Base-by-base conservation (phyloP, 257 asterid genomes). In the Penstemon eatonii region DNA sequence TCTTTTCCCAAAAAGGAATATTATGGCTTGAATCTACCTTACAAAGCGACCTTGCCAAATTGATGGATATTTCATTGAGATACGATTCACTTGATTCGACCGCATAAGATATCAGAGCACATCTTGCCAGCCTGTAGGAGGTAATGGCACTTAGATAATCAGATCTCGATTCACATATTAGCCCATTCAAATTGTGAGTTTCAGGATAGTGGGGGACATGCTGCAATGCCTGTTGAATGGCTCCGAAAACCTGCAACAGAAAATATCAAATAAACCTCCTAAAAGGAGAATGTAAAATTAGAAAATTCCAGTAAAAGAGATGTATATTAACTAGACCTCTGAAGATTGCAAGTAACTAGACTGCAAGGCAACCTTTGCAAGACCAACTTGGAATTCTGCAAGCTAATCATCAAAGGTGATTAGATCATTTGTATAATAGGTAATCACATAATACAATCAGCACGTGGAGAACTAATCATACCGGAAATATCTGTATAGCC, bases 361-460 rank as follows among this genome's bases (percentile, higher is more conserved):
- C 51, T 65, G 76, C 74, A 85, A 70, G 44, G 97, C 96, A 76
- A 91, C 96, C 84, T 80, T 89, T 64, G 90, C 92, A 82, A 94
- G 90, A 67, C 97, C 99, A 68, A 86, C 85, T 78, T 91, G 97
- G 75, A 94, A 90, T 73, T 87, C 97, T 76, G 97, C 89, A 81
- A 89, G 87, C 97, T 94, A 85, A 70, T 73, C 65, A 73, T 59
- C 58, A 74, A 60, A 73, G 69, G 42, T 76, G 74, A 61, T 33
- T 39, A 43, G 47, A 47, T 56, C 13, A 42, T 68, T 50, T 55
- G 51, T 57, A 56, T 42, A 8, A 57, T 11, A 7, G 68, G 53
- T 49, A 69, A 75, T 72, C 60, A 53, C 73, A 52, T 54, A 33
- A 54, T 52, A 56, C 8, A 60, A 56, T 41, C 70, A 65, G 75